phyloP scores from a whole-genome alignment of 352 stramenopile species.

The Pythium folliculosum region DNA sequence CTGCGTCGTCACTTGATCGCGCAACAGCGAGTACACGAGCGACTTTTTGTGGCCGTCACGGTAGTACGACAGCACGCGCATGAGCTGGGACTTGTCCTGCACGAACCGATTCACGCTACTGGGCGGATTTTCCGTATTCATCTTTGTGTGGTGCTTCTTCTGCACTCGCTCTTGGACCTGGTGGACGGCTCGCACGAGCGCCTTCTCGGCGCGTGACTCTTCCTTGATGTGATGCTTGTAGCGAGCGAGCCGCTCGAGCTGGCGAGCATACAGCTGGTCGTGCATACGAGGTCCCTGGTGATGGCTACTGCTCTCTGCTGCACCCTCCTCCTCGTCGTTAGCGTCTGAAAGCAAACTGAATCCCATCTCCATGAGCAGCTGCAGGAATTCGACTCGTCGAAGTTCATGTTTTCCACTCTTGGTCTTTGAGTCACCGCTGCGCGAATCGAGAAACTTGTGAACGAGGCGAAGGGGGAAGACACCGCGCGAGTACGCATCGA shows the following conservation, averaged over 20 bases:
- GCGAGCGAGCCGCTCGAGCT: constrained; percentile 68
- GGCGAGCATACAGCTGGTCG: constrained; percentile 78
- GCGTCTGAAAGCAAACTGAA: constrained; percentile 75
- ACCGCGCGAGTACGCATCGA: constrained; percentile 70
- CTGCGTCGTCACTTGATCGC: constrained; percentile 86
- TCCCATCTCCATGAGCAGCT: constrained; percentile 93
- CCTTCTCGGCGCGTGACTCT: constrained; percentile 51
- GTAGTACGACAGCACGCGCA: constrained; percentile 91
- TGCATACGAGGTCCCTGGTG: constrained; percentile 47
- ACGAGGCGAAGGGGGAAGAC: constrained; percentile 72
- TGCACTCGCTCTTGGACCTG: constrained; percentile 27
- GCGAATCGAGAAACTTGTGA: constrained; percentile 63
- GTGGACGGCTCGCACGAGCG: constrained; percentile 55
- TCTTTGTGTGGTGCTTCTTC: constrained; percentile 23
- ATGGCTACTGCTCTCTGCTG: constrained; percentile 1
- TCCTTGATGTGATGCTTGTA: constrained; percentile 64
- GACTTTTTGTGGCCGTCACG: constrained; percentile 93
- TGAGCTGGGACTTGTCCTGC: constrained; percentile 80
- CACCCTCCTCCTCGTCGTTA: constrained; percentile 23
- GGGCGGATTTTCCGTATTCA: not conserved
- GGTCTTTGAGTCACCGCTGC: constrained; percentile 23
- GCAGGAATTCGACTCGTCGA: constrained; percentile 88
- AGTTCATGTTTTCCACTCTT: constrained; percentile 44
- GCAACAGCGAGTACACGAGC: constrained; percentile 90
- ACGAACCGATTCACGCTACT: constrained; percentile 41